These are phyloP conservation scores for Albophoma yamanashiensis DNA, from an alignment of 2,329 filamentous ascomycete species.

Conservation along the genomic window DNA sequence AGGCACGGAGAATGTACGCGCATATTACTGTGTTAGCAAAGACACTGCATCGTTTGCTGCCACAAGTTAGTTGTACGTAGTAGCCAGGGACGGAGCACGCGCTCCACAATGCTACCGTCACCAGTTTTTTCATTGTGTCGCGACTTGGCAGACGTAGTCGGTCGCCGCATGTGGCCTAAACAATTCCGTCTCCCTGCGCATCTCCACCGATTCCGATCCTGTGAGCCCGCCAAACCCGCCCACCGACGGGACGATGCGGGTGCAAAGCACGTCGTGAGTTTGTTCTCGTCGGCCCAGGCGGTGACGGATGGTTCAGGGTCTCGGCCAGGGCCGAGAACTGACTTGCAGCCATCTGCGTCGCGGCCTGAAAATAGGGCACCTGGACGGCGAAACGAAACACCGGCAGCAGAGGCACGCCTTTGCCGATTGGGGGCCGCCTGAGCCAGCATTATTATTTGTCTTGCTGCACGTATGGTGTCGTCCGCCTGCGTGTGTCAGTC, in stretches of 20 bases:
- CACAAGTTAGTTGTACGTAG: too few species aligned
- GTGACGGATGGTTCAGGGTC: neutral
- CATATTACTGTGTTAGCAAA: too few species aligned
- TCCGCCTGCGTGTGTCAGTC: neutral
- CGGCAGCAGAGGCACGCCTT: neutral
- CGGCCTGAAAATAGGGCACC: neutral
- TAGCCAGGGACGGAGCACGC: neutral
- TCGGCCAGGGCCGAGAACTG: neutral
- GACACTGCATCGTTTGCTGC: too few species aligned
- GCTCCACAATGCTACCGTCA: too few species aligned
- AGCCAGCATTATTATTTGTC: neutral
- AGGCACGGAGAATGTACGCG: too few species aligned
- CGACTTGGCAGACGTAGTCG: neutral
- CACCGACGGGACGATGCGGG: neutral
- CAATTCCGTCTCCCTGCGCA: neutral
- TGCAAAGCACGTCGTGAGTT: neutral
- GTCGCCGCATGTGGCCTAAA: neutral
- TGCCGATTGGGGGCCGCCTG: neutral
- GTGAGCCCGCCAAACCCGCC: neutral
- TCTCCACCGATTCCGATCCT: neutral
- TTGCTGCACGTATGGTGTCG: neutral
- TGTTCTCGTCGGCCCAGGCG: too few species aligned
- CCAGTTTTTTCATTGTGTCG: neutral
- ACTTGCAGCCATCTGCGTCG: neutral
- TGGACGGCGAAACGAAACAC: neutral